phyloP scores from a whole-genome alignment of 768 basidiomycete species.

The Podaxis pistillaris region DNA sequence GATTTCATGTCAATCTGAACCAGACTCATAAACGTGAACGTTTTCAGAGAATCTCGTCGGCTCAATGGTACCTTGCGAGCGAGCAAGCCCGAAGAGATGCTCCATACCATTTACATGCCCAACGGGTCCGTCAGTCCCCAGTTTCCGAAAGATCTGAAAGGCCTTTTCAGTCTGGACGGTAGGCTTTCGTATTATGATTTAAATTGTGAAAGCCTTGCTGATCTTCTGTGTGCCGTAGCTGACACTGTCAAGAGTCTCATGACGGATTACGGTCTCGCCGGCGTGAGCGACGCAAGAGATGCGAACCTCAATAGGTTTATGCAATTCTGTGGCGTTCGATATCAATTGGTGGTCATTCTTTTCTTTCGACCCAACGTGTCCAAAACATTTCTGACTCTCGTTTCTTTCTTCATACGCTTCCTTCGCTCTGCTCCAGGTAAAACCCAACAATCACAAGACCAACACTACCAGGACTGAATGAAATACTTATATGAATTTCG shows the following conservation, averaged over 20 bases:
- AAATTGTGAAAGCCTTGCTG: neutral
- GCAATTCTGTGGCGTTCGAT: conserved; percentile 55
- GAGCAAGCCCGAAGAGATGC: conserved; percentile 34
- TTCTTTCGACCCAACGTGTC: neutral
- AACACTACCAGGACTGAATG: neutral
- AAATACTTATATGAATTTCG: neutral
- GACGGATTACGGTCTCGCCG: conserved; percentile 36
- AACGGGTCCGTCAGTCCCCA: conserved; percentile 44
- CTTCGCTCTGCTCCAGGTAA: neutral
- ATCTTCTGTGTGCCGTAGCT: conserved; percentile 20
- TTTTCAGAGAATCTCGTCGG: conserved; percentile 53
- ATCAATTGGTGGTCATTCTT: conserved; percentile 47
- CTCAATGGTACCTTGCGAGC: conserved; percentile 47
- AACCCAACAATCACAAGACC: neutral
- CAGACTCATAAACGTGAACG: neutral
- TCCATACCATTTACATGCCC: conserved; percentile 47
- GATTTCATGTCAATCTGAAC: neutral
- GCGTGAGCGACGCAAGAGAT: conserved; percentile 38
- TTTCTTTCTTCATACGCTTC: neutral
- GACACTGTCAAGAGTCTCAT: conserved; percentile 33
- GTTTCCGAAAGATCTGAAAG: conserved; percentile 52
- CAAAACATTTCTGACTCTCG: conserved; percentile 5
- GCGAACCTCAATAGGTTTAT: conserved; percentile 56
- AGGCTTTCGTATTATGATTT: conserved; percentile 19
- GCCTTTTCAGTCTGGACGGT: conserved; percentile 55